Conservation (phyloP, 2,329 filamentous ascomycete genomes). For the Gaeumannomyces tritici region DNA sequence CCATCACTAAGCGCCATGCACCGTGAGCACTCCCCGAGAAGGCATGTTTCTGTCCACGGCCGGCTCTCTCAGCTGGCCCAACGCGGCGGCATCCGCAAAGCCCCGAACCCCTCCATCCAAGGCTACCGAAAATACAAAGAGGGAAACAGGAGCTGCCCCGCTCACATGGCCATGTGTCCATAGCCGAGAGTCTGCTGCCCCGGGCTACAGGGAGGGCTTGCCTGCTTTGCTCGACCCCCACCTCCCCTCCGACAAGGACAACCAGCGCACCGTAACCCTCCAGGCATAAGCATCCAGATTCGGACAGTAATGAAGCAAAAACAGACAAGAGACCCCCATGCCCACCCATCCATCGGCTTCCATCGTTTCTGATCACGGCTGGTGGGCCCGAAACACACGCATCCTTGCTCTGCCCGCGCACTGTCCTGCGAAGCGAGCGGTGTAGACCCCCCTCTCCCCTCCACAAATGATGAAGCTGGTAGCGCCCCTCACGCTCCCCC, state of each 20-base stretch:
- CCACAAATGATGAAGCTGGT: background rate
- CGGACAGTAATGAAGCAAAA: background rate
- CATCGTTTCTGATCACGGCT: background rate
- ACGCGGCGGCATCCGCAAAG: background rate
- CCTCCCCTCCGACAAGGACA: background rate
- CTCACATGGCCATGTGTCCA: background rate
- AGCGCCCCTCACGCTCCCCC: background rate
- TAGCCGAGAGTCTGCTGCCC: no score
- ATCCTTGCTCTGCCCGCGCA: background rate
- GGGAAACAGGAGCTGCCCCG: no score
- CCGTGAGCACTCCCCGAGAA: no score
- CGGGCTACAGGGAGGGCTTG: background rate
- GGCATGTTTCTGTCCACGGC: background rate
- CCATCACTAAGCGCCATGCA: background rate
- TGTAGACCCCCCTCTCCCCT: background rate
- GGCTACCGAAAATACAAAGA: background rate
- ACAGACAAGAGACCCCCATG: no score
- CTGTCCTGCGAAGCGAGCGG: background rate
- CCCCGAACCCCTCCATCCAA: background rate
- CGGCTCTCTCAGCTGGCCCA: background rate
- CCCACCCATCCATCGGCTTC: background rate
- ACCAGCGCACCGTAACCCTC: background rate
- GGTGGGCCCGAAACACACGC: background rate
- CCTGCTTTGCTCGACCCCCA: background rate
- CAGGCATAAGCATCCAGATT: background rate